These are phyloP conservation scores for Pigoraptor vietnamica DNA, from an alignment of 78 protist species.

Conservation along the genomic window DNA sequence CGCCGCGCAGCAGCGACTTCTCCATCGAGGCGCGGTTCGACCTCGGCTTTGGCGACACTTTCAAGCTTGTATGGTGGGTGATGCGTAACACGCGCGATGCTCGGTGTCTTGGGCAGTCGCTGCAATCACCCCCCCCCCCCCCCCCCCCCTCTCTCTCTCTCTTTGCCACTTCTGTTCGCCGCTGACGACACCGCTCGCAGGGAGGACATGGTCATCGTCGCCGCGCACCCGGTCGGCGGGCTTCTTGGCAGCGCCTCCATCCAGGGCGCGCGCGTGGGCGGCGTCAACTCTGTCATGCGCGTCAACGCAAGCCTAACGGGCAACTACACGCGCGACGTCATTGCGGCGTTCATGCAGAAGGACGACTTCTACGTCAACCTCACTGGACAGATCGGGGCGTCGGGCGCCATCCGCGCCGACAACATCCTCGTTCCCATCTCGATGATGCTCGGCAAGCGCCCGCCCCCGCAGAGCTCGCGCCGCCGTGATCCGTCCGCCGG, in stretches of 20 bases:
- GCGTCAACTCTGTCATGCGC: neutral
- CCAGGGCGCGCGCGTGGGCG: neutral
- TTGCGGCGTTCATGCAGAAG: neutral
- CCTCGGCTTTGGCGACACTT: neutral
- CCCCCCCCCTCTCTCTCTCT: neutral
- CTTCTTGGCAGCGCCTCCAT: neutral
- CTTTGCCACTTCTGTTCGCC: neutral
- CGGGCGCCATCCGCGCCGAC: neutral
- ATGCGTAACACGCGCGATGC: no score
- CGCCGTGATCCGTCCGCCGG: no score
- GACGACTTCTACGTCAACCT: neutral
- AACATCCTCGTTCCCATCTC: neutral
- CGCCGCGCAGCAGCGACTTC: neutral
- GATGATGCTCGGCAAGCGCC: neutral
- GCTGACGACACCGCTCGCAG: neutral
- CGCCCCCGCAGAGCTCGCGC: neutral
- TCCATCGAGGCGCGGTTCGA: neutral
- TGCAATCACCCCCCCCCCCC: neutral
- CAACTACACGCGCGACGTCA: neutral
- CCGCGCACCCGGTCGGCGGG: neutral
- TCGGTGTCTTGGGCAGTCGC: neutral
- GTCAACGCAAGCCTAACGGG: neutral
- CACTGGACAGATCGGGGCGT: neutral
- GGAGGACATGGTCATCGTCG: neutral
- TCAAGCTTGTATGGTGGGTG: neutral